Base-by-base conservation (phyloP, 495 filamentous ascomycete genomes). In the Aspergillus cavernicola region DNA sequence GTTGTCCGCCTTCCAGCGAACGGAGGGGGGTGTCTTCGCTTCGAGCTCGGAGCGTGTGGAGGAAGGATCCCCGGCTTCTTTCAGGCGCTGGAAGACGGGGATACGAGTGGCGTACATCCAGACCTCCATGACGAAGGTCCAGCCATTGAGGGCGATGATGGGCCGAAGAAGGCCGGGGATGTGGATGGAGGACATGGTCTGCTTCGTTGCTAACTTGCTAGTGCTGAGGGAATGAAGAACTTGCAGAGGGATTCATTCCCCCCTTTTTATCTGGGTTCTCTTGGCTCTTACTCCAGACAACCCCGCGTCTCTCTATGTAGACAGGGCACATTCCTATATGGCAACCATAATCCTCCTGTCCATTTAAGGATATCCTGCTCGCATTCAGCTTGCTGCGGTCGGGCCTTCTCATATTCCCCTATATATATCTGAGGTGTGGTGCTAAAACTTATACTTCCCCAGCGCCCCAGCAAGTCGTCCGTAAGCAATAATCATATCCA, bases 1-100 rank as follows among this genome's bases (percentile, higher is more conserved):
- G 40, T 66, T 66, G 44, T 66, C 63, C 9, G 52, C 55, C 45
- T 63, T 63, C 63, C 63, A 66, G 39, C 61, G 60, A 9, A 60
- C 63, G 37, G 35, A n/a, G 6, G 60, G 20, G 10, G 63, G 63
- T 0, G 53, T 59, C 45, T 49, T 50, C n/a, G 45, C 15, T 26
- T 61, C 58, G 26, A 63, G 20, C 22, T 66, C 51, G 48, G 29
- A 18, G 20, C 52, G 55, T 16, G 57, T 60, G 16, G 15, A 42
- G 15, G 50, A 38, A 22, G 48, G 50, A 1, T 53, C 20, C 31
- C 3, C 3, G 12, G 33, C 18, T 23, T 38, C 2, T 7, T 53
- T 51, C 11, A 57, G 24, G 13, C 36, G 44, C 9, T 28, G 23
- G 57, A 58, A 43, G 15, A 46, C 52, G 6, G 63, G 59, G 29